Evolutionary conservation across 768 basidiomycete species (phyloP), one percentile per base, ranked within the genome.

Genomic region (Rhizopogon sp.): DNA sequence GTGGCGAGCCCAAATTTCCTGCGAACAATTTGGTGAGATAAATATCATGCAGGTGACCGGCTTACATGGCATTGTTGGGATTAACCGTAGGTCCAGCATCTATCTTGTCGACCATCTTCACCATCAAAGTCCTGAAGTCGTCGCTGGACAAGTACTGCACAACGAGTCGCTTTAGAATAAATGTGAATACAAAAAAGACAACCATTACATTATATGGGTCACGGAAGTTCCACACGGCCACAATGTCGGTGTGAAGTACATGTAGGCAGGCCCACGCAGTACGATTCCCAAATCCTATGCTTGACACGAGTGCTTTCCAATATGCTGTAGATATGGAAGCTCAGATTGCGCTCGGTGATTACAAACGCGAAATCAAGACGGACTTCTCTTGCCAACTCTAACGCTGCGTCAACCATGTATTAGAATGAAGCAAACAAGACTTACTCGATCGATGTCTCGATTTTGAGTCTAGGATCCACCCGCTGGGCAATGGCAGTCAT

Each of bases 171-270:
- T 6, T 46, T 16, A 54, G 45, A 7, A 33, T 6, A 6, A 37
- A 50, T 16, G 22, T 14, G 16, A 29, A 5, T 0, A 39, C 14
- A 39, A 11, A 3, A 4, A 39, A 25, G 33, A 54, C 3, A 35
- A 3, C 22, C 0, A 35, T 53, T 50, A 54, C 53, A 14, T 13
- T 14, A 11, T 22, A 3, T 22, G 53, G 37, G 43, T 60, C 59
- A 17, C n/a, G 29, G 35, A 64, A 60, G 49, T 65, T 64, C 63
- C 63, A 64, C 8, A 56, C 53, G 1, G 39, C 16, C 17, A 64
- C 40, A 14, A 65, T 63, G 35, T 64, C 63, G 1, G 50, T 25
- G 25, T 25, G 25, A 25, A 25, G 25, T 25, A 25, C 25, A 25
- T 5, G 25, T 25, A 25, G 25, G 25, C 25, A 25, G 4, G 4